Base-by-base conservation (phyloP, 106 monocot species). In the Xerophyta viscosa region DNA sequence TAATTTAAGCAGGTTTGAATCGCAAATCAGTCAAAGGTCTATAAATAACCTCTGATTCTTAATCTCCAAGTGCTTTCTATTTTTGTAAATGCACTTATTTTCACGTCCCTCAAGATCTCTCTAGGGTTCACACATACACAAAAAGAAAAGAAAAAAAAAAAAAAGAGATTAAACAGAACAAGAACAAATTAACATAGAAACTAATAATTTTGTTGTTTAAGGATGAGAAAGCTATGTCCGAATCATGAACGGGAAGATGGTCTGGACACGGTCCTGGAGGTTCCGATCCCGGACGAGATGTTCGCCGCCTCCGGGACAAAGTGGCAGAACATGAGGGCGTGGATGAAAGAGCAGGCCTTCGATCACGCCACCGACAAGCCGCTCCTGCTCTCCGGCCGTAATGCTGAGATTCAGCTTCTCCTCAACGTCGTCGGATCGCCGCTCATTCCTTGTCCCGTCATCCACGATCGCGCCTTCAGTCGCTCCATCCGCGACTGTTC, bases 281-380 rank as follows among this genome's bases (percentile, higher is more conserved):
- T 93, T 15, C 93, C 93, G 27, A 75, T 93, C 10, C 93, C 93
- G 9, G 80, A 93, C 6, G 93, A 93, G 67, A 87, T 92, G 79
- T 70, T 82, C 45, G n/a, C 69, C 45, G 37, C 21, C 48, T 20
- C 17, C 2, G 66, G 65, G 18, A 30, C 27, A 6, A 49, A 50
- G 33, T 29, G 57, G 54, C 69, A 74, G 49, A 76, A 70, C 57
- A 57, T 69, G 74, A 48, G 66, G n/a, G 31, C 56, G 31, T 92
- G 91, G 91, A 63, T 92, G 59, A 81, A 79, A 44, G 31, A 60
- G 1, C 77, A 71, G 48, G 37, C 84, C 29, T 74, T 73, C 44
- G 76, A 72, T 62, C 54, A 39, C 51, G 69, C 66, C 13, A 10
- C 64, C 37, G 62, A 53, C 22, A 9, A 27, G 7, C 48, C 56